phyloP scores from a whole-genome alignment of 805 yeast genomes.

The Kluyveromyces wickerhamii region DNA sequence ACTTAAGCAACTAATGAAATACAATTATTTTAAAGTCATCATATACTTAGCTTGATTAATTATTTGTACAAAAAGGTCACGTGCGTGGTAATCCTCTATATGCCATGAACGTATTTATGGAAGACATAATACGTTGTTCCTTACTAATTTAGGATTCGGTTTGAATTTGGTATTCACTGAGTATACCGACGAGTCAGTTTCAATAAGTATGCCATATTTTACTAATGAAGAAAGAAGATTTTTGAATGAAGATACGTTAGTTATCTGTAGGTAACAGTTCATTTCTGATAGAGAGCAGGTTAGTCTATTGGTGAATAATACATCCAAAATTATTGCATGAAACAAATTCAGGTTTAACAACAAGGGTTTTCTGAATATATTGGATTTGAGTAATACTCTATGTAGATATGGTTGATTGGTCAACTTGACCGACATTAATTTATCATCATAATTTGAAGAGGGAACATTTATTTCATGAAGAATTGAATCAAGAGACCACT shows the following conservation, averaged over 20 bases:
- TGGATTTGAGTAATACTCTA: background rate
- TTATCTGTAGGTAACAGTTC: background rate
- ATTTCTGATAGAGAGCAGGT: background rate
- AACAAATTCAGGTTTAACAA: background rate
- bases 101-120: too few species aligned
- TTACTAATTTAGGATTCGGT: background rate
- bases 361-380: background rate
- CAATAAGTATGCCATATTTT: background rate
- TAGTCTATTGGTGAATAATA: background rate
- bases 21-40: too few species aligned
- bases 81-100: too few species aligned
- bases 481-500: background rate
- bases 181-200: background rate
- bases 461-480: background rate
- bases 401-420: conserved; percentile 3
- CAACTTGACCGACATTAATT: background rate
- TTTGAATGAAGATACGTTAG: background rate
- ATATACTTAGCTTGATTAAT: too few species aligned
- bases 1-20: too few species aligned
- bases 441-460: too few species aligned
- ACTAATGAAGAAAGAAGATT: background rate
- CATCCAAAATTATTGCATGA: conserved; percentile 3
- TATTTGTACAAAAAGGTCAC: too few species aligned
- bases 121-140: background rate
- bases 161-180: background rate